Conservation (phyloP, 208 protist species). For the Acanthamoeba healyi region DNA sequence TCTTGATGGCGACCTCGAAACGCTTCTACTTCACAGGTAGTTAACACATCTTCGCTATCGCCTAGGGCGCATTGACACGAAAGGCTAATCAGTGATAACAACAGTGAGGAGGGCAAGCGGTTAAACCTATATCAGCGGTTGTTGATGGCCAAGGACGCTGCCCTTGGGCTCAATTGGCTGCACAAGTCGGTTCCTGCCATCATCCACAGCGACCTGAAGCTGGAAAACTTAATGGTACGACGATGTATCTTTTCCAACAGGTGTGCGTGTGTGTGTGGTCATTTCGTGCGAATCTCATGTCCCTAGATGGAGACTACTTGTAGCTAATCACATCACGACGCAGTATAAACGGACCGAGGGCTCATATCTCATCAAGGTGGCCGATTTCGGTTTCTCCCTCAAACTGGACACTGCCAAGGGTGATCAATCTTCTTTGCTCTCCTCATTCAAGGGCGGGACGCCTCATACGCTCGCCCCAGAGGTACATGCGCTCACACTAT, state of each 20-base stretch:
- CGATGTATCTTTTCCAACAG: too few species aligned
- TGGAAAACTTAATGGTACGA: slow-evolving; percentile 15
- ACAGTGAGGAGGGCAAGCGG: slow-evolving; percentile 14
- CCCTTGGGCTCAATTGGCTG: slow-evolving; percentile 82
- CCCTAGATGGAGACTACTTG: too few species aligned
- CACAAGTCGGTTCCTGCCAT: slow-evolving; percentile 82
- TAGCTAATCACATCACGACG: neutral
- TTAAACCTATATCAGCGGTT: slow-evolving; percentile 6
- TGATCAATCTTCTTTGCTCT: slow-evolving; percentile 64
- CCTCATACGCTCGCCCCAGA: slow-evolving; percentile 87
- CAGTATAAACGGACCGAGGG: slow-evolving; percentile 40
- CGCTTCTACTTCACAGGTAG: neutral
- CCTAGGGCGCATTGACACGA: too few species aligned
- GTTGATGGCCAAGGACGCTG: slow-evolving; percentile 78
- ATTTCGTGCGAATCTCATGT: too few species aligned
- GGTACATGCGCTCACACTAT: neutral
- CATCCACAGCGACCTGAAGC: slow-evolving; percentile 86
- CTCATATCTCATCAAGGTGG: slow-evolving; percentile 14
- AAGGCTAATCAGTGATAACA: neutral
- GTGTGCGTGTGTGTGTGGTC: too few species aligned
- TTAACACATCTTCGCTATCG: too few species aligned
- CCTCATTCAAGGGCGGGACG: slow-evolving; percentile 76
- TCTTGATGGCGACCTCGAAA: slow-evolving; percentile 46
- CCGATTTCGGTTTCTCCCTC: slow-evolving; percentile 61
- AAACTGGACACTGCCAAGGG: slow-evolving; percentile 78